Base-by-base conservation (phyloP, 169 alveolate species). In the Plasmodium gonderi region DNA sequence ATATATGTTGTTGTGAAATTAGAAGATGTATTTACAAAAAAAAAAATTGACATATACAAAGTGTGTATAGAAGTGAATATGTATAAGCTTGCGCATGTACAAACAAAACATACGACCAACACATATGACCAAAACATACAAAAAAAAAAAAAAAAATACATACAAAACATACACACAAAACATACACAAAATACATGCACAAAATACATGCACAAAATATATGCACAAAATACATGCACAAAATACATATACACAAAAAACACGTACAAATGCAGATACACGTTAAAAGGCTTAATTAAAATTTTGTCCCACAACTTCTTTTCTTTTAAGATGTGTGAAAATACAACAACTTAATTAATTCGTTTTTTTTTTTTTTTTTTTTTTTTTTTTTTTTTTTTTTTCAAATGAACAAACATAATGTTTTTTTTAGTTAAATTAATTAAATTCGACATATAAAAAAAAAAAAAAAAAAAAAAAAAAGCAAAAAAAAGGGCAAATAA, bases 401-500 rank as follows among this genome's bases (percentile, higher is more conserved):
- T 60, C 72, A 60, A 60, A 60, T 20, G 14, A 60, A 36, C 72
- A 60, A 60, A 60, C 72, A 23, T 60, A 60, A 60, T 60, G n/a
- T n/a, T 60, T 60, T 60, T 60, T 20, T 20, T 3, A 60, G 72
- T 36, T 60, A 60, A 60, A 23, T 60, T 60, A 60, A 60, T 60
- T 60, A 60, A 60, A 60, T 36, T 36, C 72, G 72, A 60, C 72
- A 60, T 60, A 36, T 42, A 9, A 42, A 42, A 9, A 6, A 42
- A 9, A 42, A 5, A 54, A 54, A 54, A 54, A 17, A 54, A 54
- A 54, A 54, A 54, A 54, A 54, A 54, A 54, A 51, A 54, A 54
- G 8, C 4, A 54, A 54, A 76, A 76, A 40, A 76, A 76, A 76
- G n/a, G n/a, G n/a, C n/a, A n/a, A n/a, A n/a, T n/a, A n/a, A n/a